Percentiles rank a stretch among this genome's conserved stretches.
Conservation (phyloP, 2,329 filamentous ascomycete species). For the Falciphora oryzae region DNA sequence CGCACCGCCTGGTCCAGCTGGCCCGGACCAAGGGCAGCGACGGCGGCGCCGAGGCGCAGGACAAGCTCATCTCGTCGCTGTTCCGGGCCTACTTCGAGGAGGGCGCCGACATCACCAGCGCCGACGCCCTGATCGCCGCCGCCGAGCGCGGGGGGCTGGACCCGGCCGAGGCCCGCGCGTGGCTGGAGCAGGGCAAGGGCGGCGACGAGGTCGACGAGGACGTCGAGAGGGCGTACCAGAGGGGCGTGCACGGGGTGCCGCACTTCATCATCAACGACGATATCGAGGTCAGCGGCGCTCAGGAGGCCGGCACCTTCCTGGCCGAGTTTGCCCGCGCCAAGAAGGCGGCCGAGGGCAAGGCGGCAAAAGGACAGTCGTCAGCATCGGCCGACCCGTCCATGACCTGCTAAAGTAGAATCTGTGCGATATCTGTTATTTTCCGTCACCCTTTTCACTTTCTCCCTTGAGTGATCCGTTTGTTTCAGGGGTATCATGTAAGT, state of each 20-base stretch:
- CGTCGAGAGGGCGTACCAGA: conserved; percentile 43
- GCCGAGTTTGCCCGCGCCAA: conserved; percentile 54
- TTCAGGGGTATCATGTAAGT: neutral
- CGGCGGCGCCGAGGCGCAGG: conserved; percentile 14
- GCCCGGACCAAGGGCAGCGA: conserved; percentile 40
- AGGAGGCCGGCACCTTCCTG: conserved; percentile 63
- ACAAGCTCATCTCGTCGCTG: conserved; percentile 53
- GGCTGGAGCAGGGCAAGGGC: conserved; percentile 49
- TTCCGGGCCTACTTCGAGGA: conserved; percentile 64
- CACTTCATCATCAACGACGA: conserved; percentile 67
- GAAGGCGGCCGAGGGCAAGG: conserved; percentile 20
- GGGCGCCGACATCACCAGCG: conserved; percentile 56
- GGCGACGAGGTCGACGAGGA: conserved; percentile 52
- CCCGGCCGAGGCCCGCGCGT: conserved; percentile 42
- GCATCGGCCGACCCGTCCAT: conserved; percentile 2
- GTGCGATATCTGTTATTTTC: conserved; percentile 2
- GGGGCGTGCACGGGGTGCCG: conserved; percentile 61
- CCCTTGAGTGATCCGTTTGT: neutral
- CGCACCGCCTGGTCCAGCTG: conserved; percentile 70
- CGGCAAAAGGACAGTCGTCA: neutral
- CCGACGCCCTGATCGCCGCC: conserved; percentile 44
- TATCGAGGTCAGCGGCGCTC: conserved; percentile 64
- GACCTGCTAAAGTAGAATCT: conserved; percentile 14
- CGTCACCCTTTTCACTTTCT: neutral
- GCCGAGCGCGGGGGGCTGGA: conserved; percentile 50